Conservation (phyloP, 2,329 filamentous ascomycete genomes). For the Hypoxylon sp. region DNA sequence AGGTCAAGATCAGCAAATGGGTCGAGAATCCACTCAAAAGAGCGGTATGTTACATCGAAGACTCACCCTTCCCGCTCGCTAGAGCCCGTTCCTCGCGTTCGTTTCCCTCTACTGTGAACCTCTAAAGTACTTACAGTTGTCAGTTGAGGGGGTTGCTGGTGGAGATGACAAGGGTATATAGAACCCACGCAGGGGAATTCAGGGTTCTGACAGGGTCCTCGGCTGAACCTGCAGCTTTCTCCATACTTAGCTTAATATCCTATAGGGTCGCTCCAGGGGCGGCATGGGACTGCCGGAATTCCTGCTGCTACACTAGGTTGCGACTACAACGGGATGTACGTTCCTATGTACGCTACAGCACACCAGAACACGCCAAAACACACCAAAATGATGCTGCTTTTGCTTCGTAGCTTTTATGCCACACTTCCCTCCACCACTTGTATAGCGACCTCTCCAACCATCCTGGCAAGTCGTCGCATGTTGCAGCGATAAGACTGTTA, state of each 20-base stretch:
- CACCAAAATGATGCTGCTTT: constrained; percentile 37
- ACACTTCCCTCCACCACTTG: constrained; percentile 20
- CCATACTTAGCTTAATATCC: constrained; percentile 46
- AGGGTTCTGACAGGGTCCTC: constrained; percentile 43
- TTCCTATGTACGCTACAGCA: constrained; percentile 33
- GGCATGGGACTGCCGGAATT: constrained; percentile 45
- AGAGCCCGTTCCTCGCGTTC: constrained; percentile 20
- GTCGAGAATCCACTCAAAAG: constrained; percentile 32
- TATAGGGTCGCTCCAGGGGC: constrained; percentile 37
- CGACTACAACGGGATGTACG: constrained; percentile 31
- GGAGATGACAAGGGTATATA: constrained; percentile 41
- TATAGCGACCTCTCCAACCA: constrained; percentile 20
- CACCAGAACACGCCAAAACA: constrained; percentile 34
- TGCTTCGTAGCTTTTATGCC: constrained; percentile 27
- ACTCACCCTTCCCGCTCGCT: constrained; percentile 22
- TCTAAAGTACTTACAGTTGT: constrained; percentile 44
- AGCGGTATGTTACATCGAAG: constrained; percentile 43
- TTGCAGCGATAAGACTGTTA: constrained; percentile 34
- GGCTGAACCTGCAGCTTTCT: constrained; percentile 46
- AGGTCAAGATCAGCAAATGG: constrained; percentile 41
- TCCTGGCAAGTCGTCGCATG: constrained; percentile 11
- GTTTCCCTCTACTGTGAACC: constrained; percentile 29
- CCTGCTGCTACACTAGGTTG: constrained; percentile 40
- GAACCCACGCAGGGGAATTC: constrained; percentile 43
- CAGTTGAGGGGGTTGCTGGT: constrained; percentile 42